Evolutionary conservation across 495 filamentous ascomycete genomes (phyloP), one percentile per base, ranked within the genome.

Genomic region (Physcia stellaris): DNA sequence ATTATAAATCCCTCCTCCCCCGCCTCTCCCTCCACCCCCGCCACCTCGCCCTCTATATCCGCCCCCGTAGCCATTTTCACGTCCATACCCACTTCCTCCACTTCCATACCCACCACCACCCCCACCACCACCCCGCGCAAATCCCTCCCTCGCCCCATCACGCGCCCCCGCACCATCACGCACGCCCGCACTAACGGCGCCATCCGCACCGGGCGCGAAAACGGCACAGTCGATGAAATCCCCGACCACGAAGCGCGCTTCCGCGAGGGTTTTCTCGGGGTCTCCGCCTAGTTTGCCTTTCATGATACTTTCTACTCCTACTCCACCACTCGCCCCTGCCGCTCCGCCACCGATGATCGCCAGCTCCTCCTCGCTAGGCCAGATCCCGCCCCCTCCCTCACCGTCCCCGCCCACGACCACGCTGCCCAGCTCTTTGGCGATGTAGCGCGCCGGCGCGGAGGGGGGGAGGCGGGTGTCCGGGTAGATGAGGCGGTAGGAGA

Each of bases 151-250:
- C 66, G 32, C 62, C 56, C 48, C 5, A 60, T 61, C 34, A 58
- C 54, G 11, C 54, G 56, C 30, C 51, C 51, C 33, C 44, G 27
- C 53, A 16, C 36, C 32, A 9, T 38, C 48, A 38, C 24, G 62
- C 49, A 15, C 56, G 49, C 37, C 64, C 40, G 50, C 55, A 37
- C 73, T 75, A 16, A 93, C 76, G n/a, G 68, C 68, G 0, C 85
- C 86, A 50, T 86, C 79, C 30, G 68, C 60, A 51, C 77, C 56
- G 12, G 88, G 84, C 30, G 80, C 76, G 17, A 86, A 58, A 32
- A 96, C 77, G 2, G 83, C 80, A 53, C 80, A 84, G 40, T 75
- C 75, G 17, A 96, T 68, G 53, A 78, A 94, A 59, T 94, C 88
- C 0, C 88, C 90, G 42, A 87, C 77, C 21, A 95, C 78, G 48